Percentiles rank a stretch among this genome's conserved stretches.
Evolutionary conservation across 805 yeast species (phyloP).

Genomic region (Saccharomycopsis guyanensis): DNA sequence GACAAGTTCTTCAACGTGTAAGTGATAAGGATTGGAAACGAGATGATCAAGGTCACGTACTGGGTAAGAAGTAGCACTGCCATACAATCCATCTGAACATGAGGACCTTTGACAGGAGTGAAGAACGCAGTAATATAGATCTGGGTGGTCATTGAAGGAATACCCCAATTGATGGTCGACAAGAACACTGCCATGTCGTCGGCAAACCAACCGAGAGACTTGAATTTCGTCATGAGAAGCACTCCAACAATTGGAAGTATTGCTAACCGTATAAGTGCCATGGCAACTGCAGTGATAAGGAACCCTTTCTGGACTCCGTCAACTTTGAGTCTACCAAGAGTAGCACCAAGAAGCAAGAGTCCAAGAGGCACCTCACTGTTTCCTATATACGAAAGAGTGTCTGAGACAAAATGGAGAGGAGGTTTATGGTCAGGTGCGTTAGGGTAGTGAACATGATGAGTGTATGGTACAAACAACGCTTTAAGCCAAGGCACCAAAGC

Average conservation of each 20-base stretch:
- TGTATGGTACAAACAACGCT: constrained; percentile 55
- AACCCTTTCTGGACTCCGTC: constrained; percentile 59
- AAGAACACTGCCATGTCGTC: constrained; percentile 61
- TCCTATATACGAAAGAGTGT: constrained; percentile 70
- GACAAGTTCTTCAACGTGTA: constrained; percentile 15
- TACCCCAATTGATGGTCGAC: constrained; percentile 64
- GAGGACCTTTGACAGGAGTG: constrained; percentile 51
- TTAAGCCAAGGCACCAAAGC: constrained; percentile 87
- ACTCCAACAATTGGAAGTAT: constrained; percentile 78
- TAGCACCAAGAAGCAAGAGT: constrained; percentile 75
- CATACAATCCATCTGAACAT: constrained; percentile 69
- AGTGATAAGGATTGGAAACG: constrained; percentile 19
- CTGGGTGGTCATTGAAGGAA: constrained; percentile 86
- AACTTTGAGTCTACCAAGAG: constrained; percentile 68
- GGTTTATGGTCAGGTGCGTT: constrained; percentile 85
- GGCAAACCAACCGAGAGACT: constrained; percentile 47
- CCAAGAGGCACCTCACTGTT: constrained; percentile 91
- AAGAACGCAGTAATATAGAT: constrained; percentile 83
- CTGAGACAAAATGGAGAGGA: constrained; percentile 80
- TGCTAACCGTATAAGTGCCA: constrained; percentile 54
- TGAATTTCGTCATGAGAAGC: constrained; percentile 52
- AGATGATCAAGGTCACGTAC: constrained; percentile 37
- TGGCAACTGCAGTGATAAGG: constrained; percentile 50
- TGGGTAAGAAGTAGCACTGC: constrained; percentile 71
- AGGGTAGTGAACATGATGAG: constrained; percentile 40